phyloP scores from a whole-genome alignment of 768 basidiomycete genomes.

The Trametes maxima region DNA sequence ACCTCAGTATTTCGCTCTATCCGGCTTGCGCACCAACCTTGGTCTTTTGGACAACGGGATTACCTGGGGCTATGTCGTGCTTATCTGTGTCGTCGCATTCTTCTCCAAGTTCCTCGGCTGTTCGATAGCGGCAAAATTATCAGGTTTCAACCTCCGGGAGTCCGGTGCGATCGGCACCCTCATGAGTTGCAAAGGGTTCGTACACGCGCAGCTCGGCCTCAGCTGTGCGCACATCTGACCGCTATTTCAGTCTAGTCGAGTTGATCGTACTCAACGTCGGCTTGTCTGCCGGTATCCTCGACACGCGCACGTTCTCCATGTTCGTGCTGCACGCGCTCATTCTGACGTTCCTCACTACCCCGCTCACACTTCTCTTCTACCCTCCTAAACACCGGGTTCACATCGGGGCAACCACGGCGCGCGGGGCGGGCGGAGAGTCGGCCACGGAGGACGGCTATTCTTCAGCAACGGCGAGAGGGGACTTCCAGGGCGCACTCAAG shows the following conservation, averaged over 20 bases:
- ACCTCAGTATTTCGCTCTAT: slow-evolving; percentile 73
- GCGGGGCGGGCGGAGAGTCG: background rate
- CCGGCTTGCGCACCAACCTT: slow-evolving; percentile 80
- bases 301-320: slow-evolving; percentile 79
- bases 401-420: slow-evolving; percentile 25
- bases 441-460: background rate
- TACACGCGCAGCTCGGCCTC: background rate
- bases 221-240: background rate
- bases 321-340: slow-evolving; percentile 81
- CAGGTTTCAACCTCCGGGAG: slow-evolving; percentile 77
- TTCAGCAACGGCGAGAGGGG: background rate
- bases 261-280: slow-evolving; percentile 93
- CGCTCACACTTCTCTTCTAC: slow-evolving; percentile 77
- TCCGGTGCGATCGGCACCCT: slow-evolving; percentile 80
- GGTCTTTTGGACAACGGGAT: slow-evolving; percentile 68
- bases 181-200: slow-evolving; percentile 90
- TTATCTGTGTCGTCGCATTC: slow-evolving; percentile 78
- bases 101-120: slow-evolving; percentile 79
- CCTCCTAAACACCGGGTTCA: slow-evolving; percentile 59
- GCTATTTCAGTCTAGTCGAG: slow-evolving; percentile 61
- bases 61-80: slow-evolving; percentile 80
- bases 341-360: slow-evolving; percentile 84
- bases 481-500: slow-evolving; percentile 46
- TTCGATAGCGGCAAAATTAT: slow-evolving; percentile 53
- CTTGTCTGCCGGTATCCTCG: slow-evolving; percentile 63